Base-by-base conservation (phyloP, 257 asterid genomes). In the Solanum stenotomum region DNA sequence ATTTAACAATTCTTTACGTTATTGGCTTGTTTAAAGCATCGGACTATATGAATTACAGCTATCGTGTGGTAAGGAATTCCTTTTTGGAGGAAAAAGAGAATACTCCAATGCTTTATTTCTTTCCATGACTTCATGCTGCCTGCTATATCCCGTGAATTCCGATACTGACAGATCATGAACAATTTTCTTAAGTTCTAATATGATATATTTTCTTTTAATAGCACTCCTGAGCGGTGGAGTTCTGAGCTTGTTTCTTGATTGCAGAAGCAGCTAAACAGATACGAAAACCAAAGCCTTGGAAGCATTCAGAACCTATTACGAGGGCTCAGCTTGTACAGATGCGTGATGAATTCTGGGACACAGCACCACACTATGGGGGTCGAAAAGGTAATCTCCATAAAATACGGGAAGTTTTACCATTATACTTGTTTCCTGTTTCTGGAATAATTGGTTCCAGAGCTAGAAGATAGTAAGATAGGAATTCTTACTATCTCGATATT, bases 311-410 rank as follows among this genome's bases (percentile, higher is more conserved):
- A 86, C 83, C 93, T 59, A 93, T 94, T 92, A 93, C 95, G 20
- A 88, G 90, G 87, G 95, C 88, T 63, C 95, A 94, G 65, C 92
- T 94, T 29, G 84, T 78, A 81, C 91, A 86, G 90, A 88, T 94
- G 94, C 95, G 98, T 1, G 98, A 93, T 84, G 98, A 94, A 91
- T 94, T 94, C 87, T 94, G 97, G 97, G 97, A 94, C 89, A 94
- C 97, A 88, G 96, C 96, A 85, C 97, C 97, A 27, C 98, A 93
- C 83, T 94, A 93, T 87, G 98, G 98, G 88, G 98, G 98, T 86
- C 89, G 92, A 89, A 91, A 94, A 93, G 98, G 98, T 94, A 89
- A 49, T 46, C 31, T 46, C 18, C 29, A 81, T 29, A 18, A 14
- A 81, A 27, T 29, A 4, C 37, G 18, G 3, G 11, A 46, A 18